phyloP scores from a whole-genome alignment of 2,329 filamentous ascomycete genomes.

The Penicillium sp. region DNA sequence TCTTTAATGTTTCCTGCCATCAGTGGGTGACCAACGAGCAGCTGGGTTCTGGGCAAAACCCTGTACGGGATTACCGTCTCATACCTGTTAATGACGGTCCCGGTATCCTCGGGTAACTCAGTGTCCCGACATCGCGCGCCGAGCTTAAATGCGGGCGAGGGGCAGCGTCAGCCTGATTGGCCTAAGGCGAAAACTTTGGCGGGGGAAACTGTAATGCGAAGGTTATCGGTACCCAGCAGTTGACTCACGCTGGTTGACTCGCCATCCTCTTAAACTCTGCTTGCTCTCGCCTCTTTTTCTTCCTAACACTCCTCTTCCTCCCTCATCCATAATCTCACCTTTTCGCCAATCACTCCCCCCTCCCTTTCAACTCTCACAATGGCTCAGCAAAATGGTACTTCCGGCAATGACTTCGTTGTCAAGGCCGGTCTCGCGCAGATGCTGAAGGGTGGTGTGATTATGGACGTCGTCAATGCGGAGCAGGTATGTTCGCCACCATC shows the following conservation, averaged over 20 bases:
- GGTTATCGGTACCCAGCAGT: slow-evolving; percentile 1
- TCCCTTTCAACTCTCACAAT: slow-evolving; percentile 28
- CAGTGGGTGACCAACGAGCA: neutral
- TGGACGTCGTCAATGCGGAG: slow-evolving; percentile 94
- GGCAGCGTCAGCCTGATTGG: slow-evolving; percentile 13
- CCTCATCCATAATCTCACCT: slow-evolving; percentile 5
- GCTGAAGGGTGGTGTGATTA: slow-evolving; percentile 99
- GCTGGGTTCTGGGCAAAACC: neutral
- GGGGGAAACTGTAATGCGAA: slow-evolving; percentile 18
- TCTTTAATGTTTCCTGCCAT: neutral
- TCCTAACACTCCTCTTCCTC: slow-evolving; percentile 8
- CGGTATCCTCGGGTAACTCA: slow-evolving; percentile 17
- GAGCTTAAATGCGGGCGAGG: slow-evolving; percentile 17
- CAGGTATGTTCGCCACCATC: slow-evolving; percentile 55
- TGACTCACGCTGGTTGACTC: slow-evolving; percentile 23
- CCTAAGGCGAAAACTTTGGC: slow-evolving; percentile 22
- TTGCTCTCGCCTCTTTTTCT: slow-evolving; percentile 9
- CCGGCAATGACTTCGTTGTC: slow-evolving; percentile 70
- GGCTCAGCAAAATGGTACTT: slow-evolving; percentile 37
- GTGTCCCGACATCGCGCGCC: slow-evolving; percentile 4
- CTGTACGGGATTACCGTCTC: neutral
- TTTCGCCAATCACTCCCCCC: slow-evolving; percentile 4
- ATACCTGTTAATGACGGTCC: neutral
- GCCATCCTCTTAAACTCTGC: slow-evolving; percentile 6
- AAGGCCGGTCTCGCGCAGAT: slow-evolving; percentile 96